phyloP scores from a whole-genome alignment of 2,329 filamentous ascomycete genomes.

The Pseudocercospora macadamiae region DNA sequence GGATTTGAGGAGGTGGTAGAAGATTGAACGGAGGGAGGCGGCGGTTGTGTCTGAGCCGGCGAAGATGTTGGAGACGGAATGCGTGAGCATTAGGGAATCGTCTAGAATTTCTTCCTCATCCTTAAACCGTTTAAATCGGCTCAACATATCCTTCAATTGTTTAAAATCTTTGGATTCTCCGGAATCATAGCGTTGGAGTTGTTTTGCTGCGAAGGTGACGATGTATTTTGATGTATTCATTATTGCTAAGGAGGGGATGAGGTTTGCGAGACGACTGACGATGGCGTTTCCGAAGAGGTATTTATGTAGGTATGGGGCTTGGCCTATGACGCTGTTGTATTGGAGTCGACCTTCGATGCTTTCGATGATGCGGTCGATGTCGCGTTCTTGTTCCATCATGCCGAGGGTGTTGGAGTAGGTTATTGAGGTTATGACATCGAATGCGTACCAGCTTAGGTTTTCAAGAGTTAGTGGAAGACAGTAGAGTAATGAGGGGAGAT shows the following conservation, averaged over 20 bases:
- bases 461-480: not conserved
- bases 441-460: conserved; percentile 22
- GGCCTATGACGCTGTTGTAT: conserved; percentile 30
- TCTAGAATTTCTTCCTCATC: conserved; percentile 30
- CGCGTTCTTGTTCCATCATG: conserved; percentile 28
- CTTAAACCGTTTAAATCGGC: conserved; percentile 29
- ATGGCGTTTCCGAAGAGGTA: conserved; percentile 29
- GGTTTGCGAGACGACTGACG: conserved; percentile 20
- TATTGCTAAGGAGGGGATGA: conserved; percentile 20
- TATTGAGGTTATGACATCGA: conserved; percentile 31
- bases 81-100: conserved; percentile 25
- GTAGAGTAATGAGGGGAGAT: too few relatives aligned
- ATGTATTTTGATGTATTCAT: conserved; percentile 30
- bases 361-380: conserved; percentile 23
- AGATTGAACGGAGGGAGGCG: conserved; percentile 33
- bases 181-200: conserved; percentile 26
- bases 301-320: conserved; percentile 27
- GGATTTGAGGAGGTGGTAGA: conserved; percentile 45
- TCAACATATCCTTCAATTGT: conserved; percentile 30
- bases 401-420: conserved; percentile 26
- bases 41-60: conserved; percentile 45
- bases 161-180: conserved; percentile 23
- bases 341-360: conserved; percentile 26
- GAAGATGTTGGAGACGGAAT: conserved; percentile 50
- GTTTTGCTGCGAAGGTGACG: conserved; percentile 27